Base-by-base conservation (phyloP, 371 early-diverging fungal species). In the Mortierella sp. region DNA sequence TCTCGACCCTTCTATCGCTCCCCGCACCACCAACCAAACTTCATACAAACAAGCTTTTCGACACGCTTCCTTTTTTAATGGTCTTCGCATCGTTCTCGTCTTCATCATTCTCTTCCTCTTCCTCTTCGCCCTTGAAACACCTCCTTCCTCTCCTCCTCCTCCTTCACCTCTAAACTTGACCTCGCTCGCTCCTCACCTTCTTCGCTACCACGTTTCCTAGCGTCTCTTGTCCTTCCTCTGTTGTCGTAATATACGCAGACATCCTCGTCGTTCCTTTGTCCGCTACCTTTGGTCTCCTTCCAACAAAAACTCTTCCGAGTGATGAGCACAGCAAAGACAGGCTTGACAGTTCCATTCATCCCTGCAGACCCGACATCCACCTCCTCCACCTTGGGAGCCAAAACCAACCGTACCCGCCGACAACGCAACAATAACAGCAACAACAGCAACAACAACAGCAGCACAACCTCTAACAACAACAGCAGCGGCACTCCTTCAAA, bases 281-380 rank as follows among this genome's bases (percentile, higher is more conserved):
- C 37, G 44, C 75, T 69, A 46, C 40, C 51, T 54, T 50, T 57
- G 71, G 71, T 50, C 44, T 59, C 51, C 55, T 73, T 40, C 75
- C 21, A 54, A 16, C 54, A 48, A 37, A 43, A 54, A 70, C 69
- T 53, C 46, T 71, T 75, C 67, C 77, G 80, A 83, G 85, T 85
- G 81, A 85, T 85, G 85, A 85, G 85, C 85, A 85, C 85, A 81
- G 81, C 80, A 85, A 85, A 85, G 81, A 78, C 85, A 75, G 79
- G 85, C 73, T 85, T 85, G 81, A 70, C 79, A 73, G 79, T 78
- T 75, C 81, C 85, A 75, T 85, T 73, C 85, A 81, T 73, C 48
- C 79, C 85, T 75, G 74, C 81, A 59, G 83, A 83, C 82, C 71
- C 82, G 14, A n/a, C 74, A 51, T 69, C 81, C 9, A 37, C 76